These are phyloP conservation scores for Penicillium sumatraense DNA, from an alignment of 2,329 filamentous ascomycete genomes.

Conservation along the genomic window DNA sequence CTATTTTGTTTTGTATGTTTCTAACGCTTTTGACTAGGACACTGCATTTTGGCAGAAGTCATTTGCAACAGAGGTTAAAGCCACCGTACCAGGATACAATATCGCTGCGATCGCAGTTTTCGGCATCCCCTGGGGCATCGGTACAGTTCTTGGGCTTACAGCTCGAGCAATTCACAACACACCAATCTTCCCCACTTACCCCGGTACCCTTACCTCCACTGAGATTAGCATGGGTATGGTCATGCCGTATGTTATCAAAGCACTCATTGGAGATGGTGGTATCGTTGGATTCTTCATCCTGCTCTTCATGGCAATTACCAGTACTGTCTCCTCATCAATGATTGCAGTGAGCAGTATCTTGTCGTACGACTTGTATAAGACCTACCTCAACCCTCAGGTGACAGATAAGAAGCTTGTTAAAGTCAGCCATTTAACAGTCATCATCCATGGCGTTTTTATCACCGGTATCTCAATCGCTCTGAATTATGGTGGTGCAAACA, in stretches of 20 bases:
- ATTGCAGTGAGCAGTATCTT: slow-evolving; percentile 58
- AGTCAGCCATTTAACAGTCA: slow-evolving; percentile 54
- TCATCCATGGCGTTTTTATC: slow-evolving; percentile 55
- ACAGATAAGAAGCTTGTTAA: slow-evolving; percentile 48
- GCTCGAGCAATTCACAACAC: slow-evolving; percentile 53
- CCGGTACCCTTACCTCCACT: slow-evolving; percentile 43
- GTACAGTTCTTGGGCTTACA: slow-evolving; percentile 53
- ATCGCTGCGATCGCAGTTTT: slow-evolving; percentile 52
- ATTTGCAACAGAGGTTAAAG: slow-evolving; percentile 53
- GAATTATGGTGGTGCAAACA: slow-evolving; percentile 55
- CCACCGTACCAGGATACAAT: slow-evolving; percentile 55
- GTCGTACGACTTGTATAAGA: slow-evolving; percentile 56
- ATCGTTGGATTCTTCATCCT: slow-evolving; percentile 53
- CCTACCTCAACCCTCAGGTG: slow-evolving; percentile 54
- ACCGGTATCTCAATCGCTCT: slow-evolving; percentile 53
- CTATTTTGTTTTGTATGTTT: background rate
- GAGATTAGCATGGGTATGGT: slow-evolving; percentile 53
- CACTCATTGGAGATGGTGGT: slow-evolving; percentile 49
- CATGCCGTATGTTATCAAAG: slow-evolving; percentile 53
- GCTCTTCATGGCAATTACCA: slow-evolving; percentile 58
- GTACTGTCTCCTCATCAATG: slow-evolving; percentile 55
- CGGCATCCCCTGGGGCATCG: slow-evolving; percentile 53
- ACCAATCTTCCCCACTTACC: slow-evolving; percentile 52
- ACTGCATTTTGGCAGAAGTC: slow-evolving; percentile 60
- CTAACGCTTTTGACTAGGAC: slow-evolving; percentile 36